Evolutionary conservation across 139 green algal genomes (phyloP).

Genomic region (Chlorella sp.): DNA sequence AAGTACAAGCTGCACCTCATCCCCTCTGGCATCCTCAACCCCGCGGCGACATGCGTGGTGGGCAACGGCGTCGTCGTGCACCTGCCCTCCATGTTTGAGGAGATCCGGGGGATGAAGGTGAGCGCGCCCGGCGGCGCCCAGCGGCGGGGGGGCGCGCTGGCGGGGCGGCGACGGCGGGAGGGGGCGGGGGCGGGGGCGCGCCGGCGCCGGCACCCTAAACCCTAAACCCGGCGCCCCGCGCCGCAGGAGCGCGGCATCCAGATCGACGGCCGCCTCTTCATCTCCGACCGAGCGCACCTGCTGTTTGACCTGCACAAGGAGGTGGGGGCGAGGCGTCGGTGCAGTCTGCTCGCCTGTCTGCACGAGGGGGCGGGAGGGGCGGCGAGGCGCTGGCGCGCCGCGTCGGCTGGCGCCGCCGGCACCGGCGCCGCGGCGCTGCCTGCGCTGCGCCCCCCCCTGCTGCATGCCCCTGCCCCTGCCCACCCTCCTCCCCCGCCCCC

Average conservation of each 20-base stretch:
- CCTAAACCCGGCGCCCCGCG: too few species aligned
- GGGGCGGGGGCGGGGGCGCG: too few species aligned
- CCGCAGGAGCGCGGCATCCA: constrained; percentile 36
- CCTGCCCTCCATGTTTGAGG: constrained; percentile 92
- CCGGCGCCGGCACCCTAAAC: too few species aligned
- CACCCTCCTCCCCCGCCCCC: too few species aligned
- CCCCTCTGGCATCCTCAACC: constrained; percentile 96
- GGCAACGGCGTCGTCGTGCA: constrained; percentile 98
- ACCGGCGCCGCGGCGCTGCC: too few species aligned
- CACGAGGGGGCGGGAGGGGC: background rate
- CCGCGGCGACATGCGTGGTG: constrained; percentile 87
- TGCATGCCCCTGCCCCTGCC: background rate
- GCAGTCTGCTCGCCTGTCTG: too few species aligned
- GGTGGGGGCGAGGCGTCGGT: constrained; percentile 91
- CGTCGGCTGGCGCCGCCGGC: background rate
- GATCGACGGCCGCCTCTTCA: constrained; percentile 68
- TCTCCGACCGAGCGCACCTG: constrained; percentile 92
- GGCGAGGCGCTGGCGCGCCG: background rate
- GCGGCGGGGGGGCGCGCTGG: too few species aligned
- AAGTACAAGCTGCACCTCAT: constrained; percentile 99
- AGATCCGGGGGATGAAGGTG: constrained; percentile 71
- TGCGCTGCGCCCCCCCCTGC: background rate
- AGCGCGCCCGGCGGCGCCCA: too few species aligned
- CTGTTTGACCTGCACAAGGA: constrained; percentile 99
- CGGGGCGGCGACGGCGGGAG: too few species aligned